These are phyloP conservation scores for Cenococcum geophilum DNA, from an alignment of 495 filamentous ascomycete species.

Conservation along the genomic window DNA sequence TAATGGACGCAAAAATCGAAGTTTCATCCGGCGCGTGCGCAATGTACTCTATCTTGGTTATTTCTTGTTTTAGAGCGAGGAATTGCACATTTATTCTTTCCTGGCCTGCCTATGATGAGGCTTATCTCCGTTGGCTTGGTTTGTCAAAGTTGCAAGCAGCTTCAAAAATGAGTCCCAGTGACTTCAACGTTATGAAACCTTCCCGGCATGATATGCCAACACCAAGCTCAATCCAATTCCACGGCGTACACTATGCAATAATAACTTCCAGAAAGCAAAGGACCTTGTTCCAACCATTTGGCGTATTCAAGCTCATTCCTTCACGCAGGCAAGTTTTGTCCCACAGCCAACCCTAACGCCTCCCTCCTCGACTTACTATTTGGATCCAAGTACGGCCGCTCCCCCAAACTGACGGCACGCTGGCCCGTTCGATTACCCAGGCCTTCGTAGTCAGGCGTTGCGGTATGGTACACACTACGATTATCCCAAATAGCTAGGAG, in stretches of 20 bases:
- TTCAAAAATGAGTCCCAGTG: too few species aligned
- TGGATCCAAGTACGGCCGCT: conserved; percentile 57
- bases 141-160: too few species aligned
- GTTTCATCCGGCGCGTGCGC: conserved; percentile 4
- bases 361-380: background rate
- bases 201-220: too few species aligned
- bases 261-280: too few species aligned
- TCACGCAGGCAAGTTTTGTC: too few species aligned
- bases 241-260: too few species aligned
- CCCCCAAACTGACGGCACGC: conserved; percentile 56
- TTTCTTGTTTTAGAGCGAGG: background rate
- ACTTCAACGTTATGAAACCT: too few species aligned
- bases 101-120: too few species aligned
- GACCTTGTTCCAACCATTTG: too few species aligned
- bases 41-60: conserved; percentile 8
- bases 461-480: conserved; percentile 59
- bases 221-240: too few species aligned
- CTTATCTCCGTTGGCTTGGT: too few species aligned
- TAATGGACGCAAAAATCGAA: conserved; percentile 5
- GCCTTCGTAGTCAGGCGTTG: conserved; percentile 56
- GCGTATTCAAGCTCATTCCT: too few species aligned
- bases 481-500: conserved; percentile 68
- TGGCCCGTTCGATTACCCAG: conserved; percentile 56
- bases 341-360: background rate
- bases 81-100: background rate